Evolutionary conservation across 1,284 basidiomycete species (phyloP).

Genomic region (Microbotryum saponariae): DNA sequence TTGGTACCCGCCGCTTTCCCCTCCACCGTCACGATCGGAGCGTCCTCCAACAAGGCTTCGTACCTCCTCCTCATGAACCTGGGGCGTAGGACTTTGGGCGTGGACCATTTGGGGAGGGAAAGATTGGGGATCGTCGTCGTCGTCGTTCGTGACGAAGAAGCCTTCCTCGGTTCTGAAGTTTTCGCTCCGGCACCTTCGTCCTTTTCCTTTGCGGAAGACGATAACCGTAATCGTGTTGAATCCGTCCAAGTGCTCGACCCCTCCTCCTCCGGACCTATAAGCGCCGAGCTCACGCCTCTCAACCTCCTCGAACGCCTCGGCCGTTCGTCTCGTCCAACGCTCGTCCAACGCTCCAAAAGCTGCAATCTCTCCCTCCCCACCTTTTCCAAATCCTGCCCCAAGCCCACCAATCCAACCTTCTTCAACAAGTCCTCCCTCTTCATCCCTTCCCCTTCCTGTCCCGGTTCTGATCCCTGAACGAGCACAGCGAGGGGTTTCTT

Average conservation of each 20-base stretch:
- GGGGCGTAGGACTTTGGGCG: constrained; percentile 22
- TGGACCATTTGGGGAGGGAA: constrained; percentile 16
- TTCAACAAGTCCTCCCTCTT: background rate
- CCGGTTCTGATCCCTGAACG: background rate
- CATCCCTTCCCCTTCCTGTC: background rate
- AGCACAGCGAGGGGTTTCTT: constrained; percentile 16
- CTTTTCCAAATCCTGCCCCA: background rate
- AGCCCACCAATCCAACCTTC: background rate
- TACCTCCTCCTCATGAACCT: constrained; percentile 27
- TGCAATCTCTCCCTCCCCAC: background rate
- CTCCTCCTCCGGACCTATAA: constrained; percentile 2
- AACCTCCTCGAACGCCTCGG: constrained; percentile 2
- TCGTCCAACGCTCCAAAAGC: background rate
- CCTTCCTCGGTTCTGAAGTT: too few species aligned
- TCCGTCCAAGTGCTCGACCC: background rate
- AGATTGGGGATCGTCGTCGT: background rate
- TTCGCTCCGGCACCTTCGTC: too few species aligned
- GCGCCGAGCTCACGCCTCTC: constrained; percentile 4
- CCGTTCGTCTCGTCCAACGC: background rate
- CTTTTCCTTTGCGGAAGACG: too few species aligned
- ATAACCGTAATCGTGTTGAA: too few species aligned
- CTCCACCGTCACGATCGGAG: constrained; percentile 7
- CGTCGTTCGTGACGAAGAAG: background rate
- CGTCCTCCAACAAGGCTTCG: constrained; percentile 18
- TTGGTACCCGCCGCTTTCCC: background rate